Evolutionary conservation across 2,329 filamentous ascomycete species (phyloP), one percentile per base, ranked within the genome.

Genomic region (Alternaria solani): DNA sequence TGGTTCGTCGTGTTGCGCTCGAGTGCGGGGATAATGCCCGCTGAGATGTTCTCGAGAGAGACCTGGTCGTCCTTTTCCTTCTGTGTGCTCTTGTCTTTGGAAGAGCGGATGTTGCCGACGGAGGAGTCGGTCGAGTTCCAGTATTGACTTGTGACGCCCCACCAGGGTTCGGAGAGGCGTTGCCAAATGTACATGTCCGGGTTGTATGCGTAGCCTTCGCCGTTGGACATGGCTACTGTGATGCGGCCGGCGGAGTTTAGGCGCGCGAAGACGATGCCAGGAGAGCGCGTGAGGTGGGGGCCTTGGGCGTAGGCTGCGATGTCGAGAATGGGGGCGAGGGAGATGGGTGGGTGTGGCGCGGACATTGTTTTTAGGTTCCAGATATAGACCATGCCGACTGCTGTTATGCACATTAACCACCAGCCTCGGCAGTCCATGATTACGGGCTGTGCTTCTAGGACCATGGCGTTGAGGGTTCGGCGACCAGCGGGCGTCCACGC

Each of bases 61-160:
- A 83, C 81, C 8, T 82, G 74, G 54, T 85, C 80, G 8, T 82
- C 80, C 54, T 82, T 80, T 41, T 79, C 75, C 25, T 75, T 78
- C 1, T 14, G 14, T 14, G 66, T 59, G 28, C 55, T 54, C 25
- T 71, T 70, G 34, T 74, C 69, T 38, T 65, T 60, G 1, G 88
- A 89, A 2, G 91, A 88, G 66, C 93, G 89, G 38, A 97, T 80
- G 51, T 93, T 91, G 48, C 91, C 89, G 54, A 97, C 88, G 0
- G 93, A 93, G 2, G 93, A 93, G 72, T 97, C 95, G 54, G 93
- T 96, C 1, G 93, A 96, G 78, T 99, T 98, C 96, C 95, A 99
- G 78, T 99, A 99, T 76, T 99, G 95, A 69, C 92, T 96, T 18
- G 94, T 94, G 0, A 98, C 93, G 0, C 94, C 94, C 93, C 95